phyloP scores from a whole-genome alignment of 345 rosid genomes.

The Moricandia arvensis region DNA sequence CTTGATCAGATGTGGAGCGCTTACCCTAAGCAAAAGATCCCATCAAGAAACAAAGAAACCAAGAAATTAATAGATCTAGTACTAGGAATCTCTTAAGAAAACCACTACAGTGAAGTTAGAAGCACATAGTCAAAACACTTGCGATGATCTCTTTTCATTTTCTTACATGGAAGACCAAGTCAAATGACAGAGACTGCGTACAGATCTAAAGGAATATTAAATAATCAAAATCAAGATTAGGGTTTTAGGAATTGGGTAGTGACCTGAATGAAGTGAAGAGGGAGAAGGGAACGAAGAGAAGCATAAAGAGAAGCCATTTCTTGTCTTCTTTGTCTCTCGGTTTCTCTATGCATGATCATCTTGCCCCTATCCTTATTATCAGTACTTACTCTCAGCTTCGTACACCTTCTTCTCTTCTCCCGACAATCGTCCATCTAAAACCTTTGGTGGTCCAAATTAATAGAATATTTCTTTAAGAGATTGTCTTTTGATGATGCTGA shows the following conservation, averaged over 20 bases:
- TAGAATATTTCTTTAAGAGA: slow-evolving; percentile 7
- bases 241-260: slow-evolving; percentile 14
- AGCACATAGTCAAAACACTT: slow-evolving; percentile 11
- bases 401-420: slow-evolving; percentile 25
- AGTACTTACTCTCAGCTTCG: slow-evolving; percentile 12
- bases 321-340: slow-evolving; percentile 69
- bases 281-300: slow-evolving; percentile 68
- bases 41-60: slow-evolving; percentile 8
- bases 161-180: not conserved
- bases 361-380: slow-evolving; percentile 44
- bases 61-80: slow-evolving; percentile 7
- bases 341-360: slow-evolving; percentile 61
- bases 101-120: not conserved
- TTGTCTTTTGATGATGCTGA: slow-evolving; percentile 14
- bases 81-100: not conserved
- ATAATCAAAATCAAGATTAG: slow-evolving; percentile 5
- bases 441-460: not conserved
- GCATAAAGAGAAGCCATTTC: slow-evolving; percentile 63
- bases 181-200: slow-evolving; percentile 5
- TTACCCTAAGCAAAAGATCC: slow-evolving; percentile 56
- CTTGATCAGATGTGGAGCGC: slow-evolving; percentile 76
- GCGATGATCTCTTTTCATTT: not conserved
- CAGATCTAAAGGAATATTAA: slow-evolving; percentile 4
- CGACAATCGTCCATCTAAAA: slow-evolving; percentile 27
- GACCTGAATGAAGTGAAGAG: slow-evolving; percentile 71